Percentiles rank a stretch among this genome's conserved stretches.
Evolutionary conservation across 495 filamentous ascomycete species (phyloP).

Genomic region (Daldinia loculata): DNA sequence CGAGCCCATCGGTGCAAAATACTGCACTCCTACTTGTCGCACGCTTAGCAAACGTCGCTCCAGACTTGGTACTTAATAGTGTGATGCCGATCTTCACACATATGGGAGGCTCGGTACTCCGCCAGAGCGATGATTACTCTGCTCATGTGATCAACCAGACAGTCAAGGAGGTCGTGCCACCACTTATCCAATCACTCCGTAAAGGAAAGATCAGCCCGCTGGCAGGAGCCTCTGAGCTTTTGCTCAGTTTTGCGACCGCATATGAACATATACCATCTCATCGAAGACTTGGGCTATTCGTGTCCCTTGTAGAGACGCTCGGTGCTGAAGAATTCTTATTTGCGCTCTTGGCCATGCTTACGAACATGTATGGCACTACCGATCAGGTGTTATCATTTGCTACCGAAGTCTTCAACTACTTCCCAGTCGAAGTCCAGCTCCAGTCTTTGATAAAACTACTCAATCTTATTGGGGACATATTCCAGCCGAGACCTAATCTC

Average conservation of each 20-base stretch:
- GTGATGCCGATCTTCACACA: slow-evolving; percentile 99
- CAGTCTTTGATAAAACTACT: slow-evolving; percentile 76
- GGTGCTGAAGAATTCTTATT: slow-evolving; percentile 84
- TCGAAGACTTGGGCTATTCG: slow-evolving; percentile 80
- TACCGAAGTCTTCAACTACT: slow-evolving; percentile 61
- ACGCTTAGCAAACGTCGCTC: slow-evolving; percentile 79
- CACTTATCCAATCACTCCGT: slow-evolving; percentile 84
- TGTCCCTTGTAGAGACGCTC: slow-evolving; percentile 80
- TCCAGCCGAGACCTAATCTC: slow-evolving; percentile 72
- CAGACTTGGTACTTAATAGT: slow-evolving; percentile 89
- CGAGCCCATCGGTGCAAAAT: slow-evolving; percentile 91
- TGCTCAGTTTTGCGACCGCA: slow-evolving; percentile 91
- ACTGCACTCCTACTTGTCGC: slow-evolving; percentile 88
- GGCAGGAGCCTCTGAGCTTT: slow-evolving; percentile 80
- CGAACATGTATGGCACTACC: slow-evolving; percentile 69
- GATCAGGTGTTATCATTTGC: slow-evolving; percentile 62
- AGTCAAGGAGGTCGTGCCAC: slow-evolving; percentile 87
- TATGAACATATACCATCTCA: slow-evolving; percentile 94
- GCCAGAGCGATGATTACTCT: slow-evolving; percentile 93
- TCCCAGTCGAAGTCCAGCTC: slow-evolving; percentile 72
- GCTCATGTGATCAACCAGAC: slow-evolving; percentile 91
- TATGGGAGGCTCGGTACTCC: slow-evolving; percentile 87
- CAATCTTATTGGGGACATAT: slow-evolving; percentile 72
- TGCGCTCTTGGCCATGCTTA: slow-evolving; percentile 74
- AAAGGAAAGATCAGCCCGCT: slow-evolving; percentile 79